Evolutionary conservation across 768 basidiomycete genomes (phyloP).

Genomic region (Lactarius trivialis): DNA sequence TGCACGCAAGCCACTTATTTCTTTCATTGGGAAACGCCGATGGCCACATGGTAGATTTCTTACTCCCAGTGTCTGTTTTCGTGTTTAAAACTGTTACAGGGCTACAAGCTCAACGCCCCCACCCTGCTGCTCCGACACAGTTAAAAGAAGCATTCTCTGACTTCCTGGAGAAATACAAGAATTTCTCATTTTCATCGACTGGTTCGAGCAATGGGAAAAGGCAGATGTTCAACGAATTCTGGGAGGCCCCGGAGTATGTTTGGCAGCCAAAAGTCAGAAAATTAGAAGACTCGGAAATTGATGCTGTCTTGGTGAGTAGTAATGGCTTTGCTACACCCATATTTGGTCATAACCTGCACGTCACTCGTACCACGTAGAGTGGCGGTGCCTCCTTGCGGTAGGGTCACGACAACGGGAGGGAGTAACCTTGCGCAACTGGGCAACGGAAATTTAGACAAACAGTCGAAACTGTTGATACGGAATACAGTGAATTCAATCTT

Average conservation of each 20-base stretch:
- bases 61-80: not conserved
- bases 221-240: slow-evolving; percentile 41
- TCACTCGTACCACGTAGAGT: slow-evolving; percentile 36
- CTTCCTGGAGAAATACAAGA: slow-evolving; percentile 35
- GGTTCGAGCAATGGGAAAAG: not conserved
- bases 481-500: slow-evolving; percentile 47
- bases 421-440: not conserved
- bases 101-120: slow-evolving; percentile 40
- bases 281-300: slow-evolving; percentile 53
- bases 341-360: not conserved
- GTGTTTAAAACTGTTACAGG: slow-evolving; percentile 25
- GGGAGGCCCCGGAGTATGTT: slow-evolving; percentile 59
- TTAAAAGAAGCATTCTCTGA: slow-evolving; percentile 44
- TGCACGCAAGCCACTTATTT: slow-evolving; percentile 25
- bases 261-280: slow-evolving; percentile 47
- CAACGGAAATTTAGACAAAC: not conserved
- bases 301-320: slow-evolving; percentile 50
- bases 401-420: not conserved
- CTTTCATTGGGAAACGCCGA: slow-evolving; percentile 26
- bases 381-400: slow-evolving; percentile 57
- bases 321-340: slow-evolving; percentile 25
- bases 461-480: not conserved
- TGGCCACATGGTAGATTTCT: slow-evolving; percentile 14
- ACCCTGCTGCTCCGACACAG: slow-evolving; percentile 64
- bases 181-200: not conserved